These are phyloP conservation scores for Coniferiporia weirii DNA, from an alignment of 1,284 basidiomycete species.

Conservation along the genomic window DNA sequence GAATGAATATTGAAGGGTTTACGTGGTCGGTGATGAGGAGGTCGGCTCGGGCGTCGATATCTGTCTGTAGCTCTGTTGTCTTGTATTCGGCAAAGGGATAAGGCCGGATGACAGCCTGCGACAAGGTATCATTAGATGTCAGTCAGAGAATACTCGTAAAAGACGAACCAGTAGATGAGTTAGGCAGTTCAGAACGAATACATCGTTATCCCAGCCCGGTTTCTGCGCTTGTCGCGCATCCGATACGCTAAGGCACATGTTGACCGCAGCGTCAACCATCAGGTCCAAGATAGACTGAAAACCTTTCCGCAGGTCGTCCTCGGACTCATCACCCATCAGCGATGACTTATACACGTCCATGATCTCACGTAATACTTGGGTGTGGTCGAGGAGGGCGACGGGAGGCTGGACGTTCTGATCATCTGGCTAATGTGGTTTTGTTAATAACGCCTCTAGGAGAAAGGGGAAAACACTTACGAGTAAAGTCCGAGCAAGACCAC, in stretches of 20 bases:
- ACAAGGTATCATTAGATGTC: constrained; percentile 1
- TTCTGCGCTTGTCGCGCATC: constrained; percentile 56
- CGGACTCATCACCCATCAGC: constrained; percentile 55
- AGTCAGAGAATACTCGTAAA: background rate
- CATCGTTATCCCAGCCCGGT: constrained; percentile 69
- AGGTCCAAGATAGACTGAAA: constrained; percentile 73
- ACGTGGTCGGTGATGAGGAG: constrained; percentile 80
- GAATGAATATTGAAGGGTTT: constrained; percentile 25
- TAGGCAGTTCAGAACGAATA: constrained; percentile 83
- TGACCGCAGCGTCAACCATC: constrained; percentile 78
- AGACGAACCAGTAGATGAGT: constrained; percentile 66
- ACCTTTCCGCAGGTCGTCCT: constrained; percentile 43
- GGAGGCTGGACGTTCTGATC: constrained; percentile 77
- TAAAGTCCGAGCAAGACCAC: constrained; percentile 64
- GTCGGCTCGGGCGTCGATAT: constrained; percentile 62
- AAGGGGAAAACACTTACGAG: constrained; percentile 45
- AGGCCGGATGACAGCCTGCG: constrained; percentile 63
- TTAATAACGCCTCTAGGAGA: background rate
- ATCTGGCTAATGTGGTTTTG: constrained; percentile 50
- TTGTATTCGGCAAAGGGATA: constrained; percentile 71
- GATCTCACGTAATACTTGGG: constrained; percentile 81
- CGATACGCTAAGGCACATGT: constrained; percentile 66
- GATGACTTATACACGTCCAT: constrained; percentile 85
- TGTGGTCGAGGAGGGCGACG: constrained; percentile 71
- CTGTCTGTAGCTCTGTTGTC: constrained; percentile 48